phyloP scores from a whole-genome alignment of 2,329 filamentous ascomycete genomes.

The Ceratocystis papillata region DNA sequence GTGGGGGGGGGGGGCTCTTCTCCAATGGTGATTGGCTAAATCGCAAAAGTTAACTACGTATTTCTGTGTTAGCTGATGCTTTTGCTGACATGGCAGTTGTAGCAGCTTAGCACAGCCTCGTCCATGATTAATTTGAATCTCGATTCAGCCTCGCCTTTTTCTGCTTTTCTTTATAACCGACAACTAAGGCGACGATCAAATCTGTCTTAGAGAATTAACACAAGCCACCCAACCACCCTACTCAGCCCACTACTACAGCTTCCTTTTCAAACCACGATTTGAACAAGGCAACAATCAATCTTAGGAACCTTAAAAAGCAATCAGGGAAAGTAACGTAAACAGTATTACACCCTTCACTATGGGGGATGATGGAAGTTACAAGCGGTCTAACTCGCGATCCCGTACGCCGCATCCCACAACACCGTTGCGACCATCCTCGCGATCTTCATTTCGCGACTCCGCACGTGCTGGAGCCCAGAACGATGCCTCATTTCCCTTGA shows the following conservation, averaged over 20 bases:
- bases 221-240: background rate
- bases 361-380: slow-evolving; percentile 28
- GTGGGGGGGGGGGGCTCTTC: background rate
- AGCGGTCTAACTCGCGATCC: slow-evolving; percentile 49
- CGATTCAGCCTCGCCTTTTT: background rate
- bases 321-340: background rate
- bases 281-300: no score
- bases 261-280: background rate
- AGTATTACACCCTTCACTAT: slow-evolving; percentile 12
- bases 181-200: background rate
- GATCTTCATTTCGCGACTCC: slow-evolving; percentile 75
- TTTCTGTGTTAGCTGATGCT: background rate
- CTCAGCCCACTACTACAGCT: background rate
- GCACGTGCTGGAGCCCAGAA: slow-evolving; percentile 44
- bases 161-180: background rate
- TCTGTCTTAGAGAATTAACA: background rate
- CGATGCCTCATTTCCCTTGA: slow-evolving; percentile 57
- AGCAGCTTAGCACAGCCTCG: background rate
- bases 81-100: background rate
- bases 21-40: background rate
- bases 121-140: background rate
- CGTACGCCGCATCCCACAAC: slow-evolving; percentile 73
- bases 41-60: background rate
- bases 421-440: slow-evolving; percentile 78
- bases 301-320: no score